Percentiles rank a stretch among this genome's conserved stretches.
phyloP scores from a whole-genome alignment of 2,329 filamentous ascomycete genomes.

The Ophiostoma perfectum region DNA sequence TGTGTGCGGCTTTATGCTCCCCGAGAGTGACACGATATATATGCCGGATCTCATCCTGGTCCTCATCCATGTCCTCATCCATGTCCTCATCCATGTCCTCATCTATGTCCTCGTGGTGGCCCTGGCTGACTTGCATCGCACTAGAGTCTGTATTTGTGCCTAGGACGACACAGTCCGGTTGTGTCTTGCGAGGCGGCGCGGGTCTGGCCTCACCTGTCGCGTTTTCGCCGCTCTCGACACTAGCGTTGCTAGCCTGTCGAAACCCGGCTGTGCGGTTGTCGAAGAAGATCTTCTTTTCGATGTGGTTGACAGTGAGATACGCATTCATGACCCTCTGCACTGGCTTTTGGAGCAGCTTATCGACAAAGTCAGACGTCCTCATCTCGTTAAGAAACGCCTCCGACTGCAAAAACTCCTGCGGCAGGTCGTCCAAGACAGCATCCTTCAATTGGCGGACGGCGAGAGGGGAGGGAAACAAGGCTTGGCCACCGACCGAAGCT shows the following conservation, averaged over 20 bases:
- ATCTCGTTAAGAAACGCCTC: background rate
- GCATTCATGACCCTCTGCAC: slow-evolving; percentile 20
- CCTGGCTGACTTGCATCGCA: background rate
- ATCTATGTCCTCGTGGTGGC: background rate
- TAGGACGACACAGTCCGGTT: slow-evolving; percentile 22
- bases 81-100: background rate
- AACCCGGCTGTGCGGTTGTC: background rate
- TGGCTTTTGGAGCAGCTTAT: slow-evolving; percentile 19
- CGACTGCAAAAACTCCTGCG: background rate
- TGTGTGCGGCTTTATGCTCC: slow-evolving; percentile 23
- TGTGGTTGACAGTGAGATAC: slow-evolving; percentile 7
- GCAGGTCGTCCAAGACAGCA: background rate
- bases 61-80: no score
- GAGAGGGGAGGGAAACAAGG: background rate
- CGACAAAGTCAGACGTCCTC: slow-evolving; percentile 17
- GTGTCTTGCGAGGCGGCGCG: slow-evolving; percentile 17
- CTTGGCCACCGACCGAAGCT: background rate
- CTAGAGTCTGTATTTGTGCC: slow-evolving; percentile 17
- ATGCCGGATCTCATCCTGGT: background rate
- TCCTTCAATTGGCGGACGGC: background rate
- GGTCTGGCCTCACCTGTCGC: background rate
- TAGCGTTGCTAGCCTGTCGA: background rate
- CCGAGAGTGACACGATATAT: slow-evolving; percentile 14
- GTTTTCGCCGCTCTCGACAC: background rate
- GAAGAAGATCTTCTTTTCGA: background rate